Evolutionary conservation across 192 early-diverging fungal genomes (phyloP).

Genomic region (Entomortierella chlamydospora): DNA sequence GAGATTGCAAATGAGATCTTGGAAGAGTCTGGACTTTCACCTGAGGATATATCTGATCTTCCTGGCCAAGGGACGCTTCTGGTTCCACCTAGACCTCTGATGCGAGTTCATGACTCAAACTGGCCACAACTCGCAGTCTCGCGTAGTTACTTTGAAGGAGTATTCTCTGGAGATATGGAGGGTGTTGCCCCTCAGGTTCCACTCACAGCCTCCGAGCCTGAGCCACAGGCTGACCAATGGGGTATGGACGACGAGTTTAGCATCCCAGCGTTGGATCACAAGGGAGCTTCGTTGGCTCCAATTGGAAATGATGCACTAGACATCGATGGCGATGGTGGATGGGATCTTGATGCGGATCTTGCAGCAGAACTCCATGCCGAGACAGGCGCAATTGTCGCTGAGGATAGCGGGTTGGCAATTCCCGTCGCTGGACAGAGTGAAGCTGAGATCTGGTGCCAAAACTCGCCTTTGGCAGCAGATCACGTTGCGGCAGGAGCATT

Average conservation of each 20-base stretch:
- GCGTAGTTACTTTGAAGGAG: conserved; percentile 87
- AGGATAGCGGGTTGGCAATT: conserved; percentile 27
- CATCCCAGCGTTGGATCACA: conserved; percentile 57
- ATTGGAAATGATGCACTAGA: conserved; percentile 55
- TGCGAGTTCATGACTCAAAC: conserved; percentile 81
- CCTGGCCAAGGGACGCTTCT: conserved; percentile 65
- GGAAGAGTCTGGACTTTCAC: conserved; percentile 72
- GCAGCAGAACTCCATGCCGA: conserved; percentile 75
- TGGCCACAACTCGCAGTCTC: conserved; percentile 93
- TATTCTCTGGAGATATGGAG: conserved; percentile 68
- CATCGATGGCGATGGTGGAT: conserved; percentile 70
- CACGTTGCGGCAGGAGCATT: conserved; percentile 96
- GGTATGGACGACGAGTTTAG: conserved; percentile 81
- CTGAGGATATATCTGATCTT: conserved; percentile 67
- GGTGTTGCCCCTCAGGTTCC: conserved; percentile 57
- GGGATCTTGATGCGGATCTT: conserved; percentile 89
- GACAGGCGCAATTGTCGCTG: conserved; percentile 73
- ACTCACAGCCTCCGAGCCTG: conserved; percentile 70
- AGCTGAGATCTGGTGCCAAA: conserved; percentile 82
- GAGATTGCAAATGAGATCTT: conserved; percentile 90
- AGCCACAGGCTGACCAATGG: conserved; percentile 75
- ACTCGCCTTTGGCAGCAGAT: conserved; percentile 89
- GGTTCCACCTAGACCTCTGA: conserved; percentile 76
- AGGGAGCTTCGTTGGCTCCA: conserved; percentile 32
- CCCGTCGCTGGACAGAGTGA: conserved; percentile 82